Base-by-base conservation (phyloP, 345 rosid species). In the Moringa oleifera region DNA sequence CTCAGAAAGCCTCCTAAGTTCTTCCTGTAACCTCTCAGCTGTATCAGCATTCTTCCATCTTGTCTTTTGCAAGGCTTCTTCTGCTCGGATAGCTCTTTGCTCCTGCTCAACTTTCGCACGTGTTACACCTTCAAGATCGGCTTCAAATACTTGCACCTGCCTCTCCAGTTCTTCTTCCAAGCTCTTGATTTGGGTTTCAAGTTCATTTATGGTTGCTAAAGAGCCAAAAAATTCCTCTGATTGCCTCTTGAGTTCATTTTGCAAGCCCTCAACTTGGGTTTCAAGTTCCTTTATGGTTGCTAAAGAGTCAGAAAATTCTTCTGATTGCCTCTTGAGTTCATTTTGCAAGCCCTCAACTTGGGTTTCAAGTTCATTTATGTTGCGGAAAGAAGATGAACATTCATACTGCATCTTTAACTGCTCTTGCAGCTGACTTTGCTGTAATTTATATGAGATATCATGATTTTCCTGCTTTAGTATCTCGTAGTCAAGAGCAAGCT, bases 401-500 rank as follows among this genome's bases (percentile, higher is more conserved):
- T 86, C 88, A n/a, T 79, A 83, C 58, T 85, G 97, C 72, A 88
- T 65, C 71, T 86, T 81, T 55, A 86, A 73, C 33, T 88, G 91
- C 70, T 88, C 96, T 80, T 84, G 93, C 58, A 91, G 68, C 76
- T 80, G 80, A 66, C 86, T 84, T 74, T 94, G 99, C 83, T 94
- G 96, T 72, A 89, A 71, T 70, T 80, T 89, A 62, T 74, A 80
- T 4, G 89, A 85, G 51, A 85, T 61, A 53, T 79, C 79, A 19
- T 91, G 96, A 73, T 91, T 86, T 71, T 87, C 90, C 63, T 95
- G 98, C 73, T 89, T 91, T 65, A 89, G 24, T 72, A 91, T 95
- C 94, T 95, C 98, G 62, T 95, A 89, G 62, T 95, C 99, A 60
- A 95, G 81, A 49, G 93, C 99, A 55, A 95, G 83, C 74, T 91